Evolutionary conservation across 2,329 filamentous ascomycete genomes (phyloP), one percentile per base, ranked within the genome.

Genomic region (Colletotrichum caudatum): DNA sequence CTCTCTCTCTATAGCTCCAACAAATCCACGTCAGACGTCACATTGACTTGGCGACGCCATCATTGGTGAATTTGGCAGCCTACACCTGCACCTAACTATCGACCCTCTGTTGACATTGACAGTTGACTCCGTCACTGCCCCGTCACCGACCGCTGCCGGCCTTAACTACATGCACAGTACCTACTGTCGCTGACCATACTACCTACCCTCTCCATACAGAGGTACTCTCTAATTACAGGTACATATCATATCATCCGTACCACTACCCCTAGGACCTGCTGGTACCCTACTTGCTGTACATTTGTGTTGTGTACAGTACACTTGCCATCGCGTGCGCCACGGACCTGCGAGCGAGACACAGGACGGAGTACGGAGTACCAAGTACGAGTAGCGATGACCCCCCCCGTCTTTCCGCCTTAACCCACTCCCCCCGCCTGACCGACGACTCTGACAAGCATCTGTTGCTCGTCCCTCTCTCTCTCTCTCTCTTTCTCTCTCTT

Each of bases 31-130:
- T 50, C 51, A 59, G 59, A 71, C 69, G 65, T 72, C 65, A 72
- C 65, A 50, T 69, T 41, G 54, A 69, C 59, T 72, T 72, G 59
- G 60, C 69, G 33, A 63, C 51, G 14, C 20, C 56, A 26, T 66
- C 48, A 66, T 64, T 41, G 65, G 48, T 33, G 35, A 12, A 14
- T 16, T 26, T 23, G 61, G 20, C 48, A 53, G 60, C 46, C 41
- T 44, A 44, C 39, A 14, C 39, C 35, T 29, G 23, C 14, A n/a
- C n/a, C n/a, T n/a, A n/a, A n/a, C n/a, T n/a, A n/a, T n/a, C n/a
- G n/a, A n/a, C n/a, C n/a, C 41, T 16, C 4, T 16, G 7, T 8
- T 33, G 7, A 14, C 54, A n/a, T 20, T 14, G 4, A 54, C 53
- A 18, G 33, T 11, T 20, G 33, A n/a, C 53, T 29, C 53, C 37